Evolutionary conservation across 2,329 filamentous ascomycete species (phyloP), one percentile per base, ranked within the genome.

Genomic region (Botryotinia globosa): DNA sequence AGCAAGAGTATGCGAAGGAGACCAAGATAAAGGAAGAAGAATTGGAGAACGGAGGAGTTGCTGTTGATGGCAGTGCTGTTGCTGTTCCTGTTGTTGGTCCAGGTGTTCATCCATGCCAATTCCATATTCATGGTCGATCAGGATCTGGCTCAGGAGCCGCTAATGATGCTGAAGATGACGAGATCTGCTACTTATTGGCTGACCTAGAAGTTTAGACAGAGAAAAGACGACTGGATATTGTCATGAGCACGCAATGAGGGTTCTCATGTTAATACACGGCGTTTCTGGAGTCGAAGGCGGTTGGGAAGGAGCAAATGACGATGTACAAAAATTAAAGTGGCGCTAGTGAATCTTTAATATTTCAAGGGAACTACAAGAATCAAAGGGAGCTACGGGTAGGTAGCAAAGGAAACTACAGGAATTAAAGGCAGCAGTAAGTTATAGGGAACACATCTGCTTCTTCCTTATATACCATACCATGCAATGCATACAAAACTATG

Each of bases 91-190:
- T 7, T 2, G 20, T 18, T n/a, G 56, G 44, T 22, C 37, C 54
- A 29, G 76, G 75, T 18, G 54, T 72, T 37, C 73, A 72, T 51
- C 73, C 76, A 34, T 77, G 75, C 51, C 32, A 56, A 7, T 75
- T 74, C 29, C 74, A 75, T 25, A 10, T 72, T 20, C 74, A 74
- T 56, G 34, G 34, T 29, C 22, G n/a, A 67, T 42, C n/a, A 12
- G 34, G 9, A 14, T 67, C 34, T 42, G 34, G 29, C 6, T n/a
- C 14, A 39, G 65, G 32, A 32, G 44, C 4, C 32, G 14, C 44
- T 29, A 29, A 29, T 16, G 34, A 18, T 32, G 6, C 16, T 1
- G 48, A 29, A 12, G 65, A 67, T 16, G 34, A 42, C 3, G 65
- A 67, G 48, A 18, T 67, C 1, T 67, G 65, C n/a, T 56, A 67